Conservation (phyloP, 2,329 filamentous ascomycete species). For the Cryphonectria carpinicola region DNA sequence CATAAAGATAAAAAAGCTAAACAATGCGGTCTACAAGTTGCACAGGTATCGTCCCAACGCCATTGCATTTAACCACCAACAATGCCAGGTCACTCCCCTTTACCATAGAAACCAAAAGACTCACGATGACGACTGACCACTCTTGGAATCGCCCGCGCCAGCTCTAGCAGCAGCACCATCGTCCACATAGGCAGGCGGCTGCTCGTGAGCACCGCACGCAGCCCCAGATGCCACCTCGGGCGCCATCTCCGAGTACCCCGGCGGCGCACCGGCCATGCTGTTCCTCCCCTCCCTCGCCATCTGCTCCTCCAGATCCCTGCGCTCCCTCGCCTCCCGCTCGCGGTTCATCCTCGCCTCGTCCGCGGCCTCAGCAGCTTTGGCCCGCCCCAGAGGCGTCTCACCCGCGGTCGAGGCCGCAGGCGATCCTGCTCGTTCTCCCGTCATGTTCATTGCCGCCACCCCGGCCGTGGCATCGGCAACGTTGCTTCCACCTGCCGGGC, state of each 20-base stretch:
- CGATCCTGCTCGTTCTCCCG: constrained; percentile 17
- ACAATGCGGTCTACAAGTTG: background rate
- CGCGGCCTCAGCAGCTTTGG: constrained; percentile 35
- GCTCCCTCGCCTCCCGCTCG: constrained; percentile 23
- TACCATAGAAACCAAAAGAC: background rate
- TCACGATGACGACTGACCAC: background rate
- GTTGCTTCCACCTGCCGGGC: constrained; percentile 4
- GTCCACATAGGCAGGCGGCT: constrained; percentile 39
- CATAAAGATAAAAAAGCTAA: background rate
- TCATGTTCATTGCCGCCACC: constrained; percentile 25
- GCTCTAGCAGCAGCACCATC: constrained; percentile 29
- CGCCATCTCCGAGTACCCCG: constrained; percentile 33
- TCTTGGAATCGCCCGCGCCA: constrained; percentile 34
- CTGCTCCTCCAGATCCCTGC: constrained; percentile 18
- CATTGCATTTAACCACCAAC: background rate
- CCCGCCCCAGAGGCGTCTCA: constrained; percentile 24
- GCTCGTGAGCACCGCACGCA: constrained; percentile 27
- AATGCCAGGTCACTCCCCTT: background rate
- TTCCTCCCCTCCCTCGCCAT: constrained; percentile 10
- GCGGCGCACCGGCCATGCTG: constrained; percentile 32
- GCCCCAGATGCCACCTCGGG: constrained; percentile 13
- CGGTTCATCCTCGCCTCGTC: constrained; percentile 29
- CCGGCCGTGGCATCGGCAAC: constrained; percentile 23
- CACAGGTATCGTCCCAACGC: constrained; percentile 6
- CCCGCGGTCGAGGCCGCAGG: constrained; percentile 8